A percentile compares a stretch with the other conserved stretches of the same genome.
phyloP scores from a whole-genome alignment of 2,329 filamentous ascomycete species.

The Epicoccum nigrum region DNA sequence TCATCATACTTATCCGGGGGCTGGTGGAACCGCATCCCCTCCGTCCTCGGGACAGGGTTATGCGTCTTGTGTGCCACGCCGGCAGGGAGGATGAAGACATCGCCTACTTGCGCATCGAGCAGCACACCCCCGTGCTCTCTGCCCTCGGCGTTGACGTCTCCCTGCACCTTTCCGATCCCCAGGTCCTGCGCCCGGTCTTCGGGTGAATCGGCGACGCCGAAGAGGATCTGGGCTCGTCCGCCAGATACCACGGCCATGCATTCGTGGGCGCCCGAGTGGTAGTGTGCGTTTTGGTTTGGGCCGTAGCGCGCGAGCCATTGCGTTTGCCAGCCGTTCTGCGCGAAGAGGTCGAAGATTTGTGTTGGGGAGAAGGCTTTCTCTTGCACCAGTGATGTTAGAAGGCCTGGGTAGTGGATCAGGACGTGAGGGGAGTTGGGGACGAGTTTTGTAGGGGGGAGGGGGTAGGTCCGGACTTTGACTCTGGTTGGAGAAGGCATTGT shows the following conservation, averaged over 20 bases:
- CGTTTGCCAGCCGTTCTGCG: slow-evolving; percentile 58
- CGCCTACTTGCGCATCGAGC: slow-evolving; percentile 57
- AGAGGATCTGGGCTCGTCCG: slow-evolving; percentile 58
- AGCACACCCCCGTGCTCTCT: slow-evolving; percentile 58
- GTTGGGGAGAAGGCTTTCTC: slow-evolving; percentile 19
- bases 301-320: slow-evolving; percentile 66
- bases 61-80: slow-evolving; percentile 63
- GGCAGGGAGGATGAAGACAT: slow-evolving; percentile 65
- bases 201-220: slow-evolving; percentile 58
- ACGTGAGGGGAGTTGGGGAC: slow-evolving; percentile 55
- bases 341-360: slow-evolving; percentile 54
- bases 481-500: background rate
- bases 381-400: slow-evolving; percentile 43
- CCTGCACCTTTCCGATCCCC: slow-evolving; percentile 16
- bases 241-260: slow-evolving; percentile 64
- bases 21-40: slow-evolving; percentile 51
- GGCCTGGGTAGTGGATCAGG: slow-evolving; percentile 59
- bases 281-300: slow-evolving; percentile 61
- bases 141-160: slow-evolving; percentile 49
- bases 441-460: slow-evolving; percentile 30
- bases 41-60: slow-evolving; percentile 47
- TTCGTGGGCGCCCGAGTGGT: slow-evolving; percentile 63
- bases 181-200: slow-evolving; percentile 17
- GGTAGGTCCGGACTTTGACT: slow-evolving; percentile 27
- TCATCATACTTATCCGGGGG: slow-evolving; percentile 47